Evolutionary conservation across 208 protist genomes (phyloP).

Genomic region (Tritrichomonas musculus): DNA sequence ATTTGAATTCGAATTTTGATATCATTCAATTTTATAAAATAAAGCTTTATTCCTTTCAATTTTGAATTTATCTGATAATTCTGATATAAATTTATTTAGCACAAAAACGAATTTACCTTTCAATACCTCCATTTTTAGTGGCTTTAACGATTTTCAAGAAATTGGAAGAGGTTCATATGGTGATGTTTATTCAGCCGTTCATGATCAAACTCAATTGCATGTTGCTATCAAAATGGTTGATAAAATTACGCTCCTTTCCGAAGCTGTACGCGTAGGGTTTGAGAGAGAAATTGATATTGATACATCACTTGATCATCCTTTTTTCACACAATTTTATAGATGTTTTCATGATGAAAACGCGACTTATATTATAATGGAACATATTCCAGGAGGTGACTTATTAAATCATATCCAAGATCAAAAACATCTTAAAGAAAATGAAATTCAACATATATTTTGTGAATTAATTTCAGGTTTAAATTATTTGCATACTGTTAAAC

Average conservation of each 20-base stretch:
- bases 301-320: conserved; percentile 41
- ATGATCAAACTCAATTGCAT: background rate
- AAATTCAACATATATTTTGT: background rate
- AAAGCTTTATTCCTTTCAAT: too few relatives aligned
- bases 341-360: conserved; percentile 33
- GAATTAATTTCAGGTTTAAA: background rate
- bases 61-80: too few relatives aligned
- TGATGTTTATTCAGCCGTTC: background rate
- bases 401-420: background rate
- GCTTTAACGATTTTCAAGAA: background rate
- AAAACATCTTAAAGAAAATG: background rate
- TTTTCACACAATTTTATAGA: conserved; percentile 48
- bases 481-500: background rate
- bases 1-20: too few relatives aligned
- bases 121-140: background rate
- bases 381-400: background rate
- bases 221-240: conserved; percentile 18
- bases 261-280: conserved; percentile 12
- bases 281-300: conserved; percentile 41
- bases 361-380: conserved; percentile 9
- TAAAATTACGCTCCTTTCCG: background rate
- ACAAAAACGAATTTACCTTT: too few relatives aligned
- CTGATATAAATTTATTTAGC: too few relatives aligned
- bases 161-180: background rate
- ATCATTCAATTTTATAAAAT: too few relatives aligned